Evolutionary conservation across 2,329 filamentous ascomycete genomes (phyloP), one percentile per base, ranked within the genome.

Genomic region (Paecilomyces sp.): DNA sequence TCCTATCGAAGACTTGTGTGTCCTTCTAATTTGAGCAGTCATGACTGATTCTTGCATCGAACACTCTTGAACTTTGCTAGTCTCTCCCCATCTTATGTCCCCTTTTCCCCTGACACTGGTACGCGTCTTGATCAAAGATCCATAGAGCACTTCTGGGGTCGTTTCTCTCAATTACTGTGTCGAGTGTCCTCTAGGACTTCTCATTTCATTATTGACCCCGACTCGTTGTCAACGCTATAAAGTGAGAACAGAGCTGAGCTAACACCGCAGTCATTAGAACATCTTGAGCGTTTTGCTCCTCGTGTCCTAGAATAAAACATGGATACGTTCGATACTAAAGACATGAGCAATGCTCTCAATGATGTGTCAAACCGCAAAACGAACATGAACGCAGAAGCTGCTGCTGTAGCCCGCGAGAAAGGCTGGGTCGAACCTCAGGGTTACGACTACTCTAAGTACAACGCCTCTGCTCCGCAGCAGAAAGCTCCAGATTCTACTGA

Each of bases 391-490:
- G 60, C 61, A n/a, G 70, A 74, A 51, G 67, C 70, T 7, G 63
- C 67, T 12, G 65, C 60, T 28, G 56, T 69, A n/a, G 73, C 74
- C 53, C 71, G 72, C 30, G 68, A 74, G 9, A 74, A 73, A 24
- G 75, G 74, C 1, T 79, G 77, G 77, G 65, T 61, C 8, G 67
- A 70, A 7, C 74, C 71, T 2, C 66, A 74, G 41, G 63, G 67
- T 3, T 78, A 74, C 57, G 66, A 77, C 47, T 79, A 79, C 59
- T 59, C 67, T 1, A 64, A 67, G 57, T 76, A 72, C 62, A 58
- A 57, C 18, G 58, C 36, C 30, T 36, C 61, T 13, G n/a, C 58
- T 15, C 55, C 59, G 41, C 52, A 55, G 9, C 57, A 61, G 8
- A 63, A 66, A 36, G 60, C 66, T 57, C 62, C 58, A 12, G 66